Conservation (phyloP, 2,329 filamentous ascomycete genomes). For the Incumbomyces delicatus region DNA sequence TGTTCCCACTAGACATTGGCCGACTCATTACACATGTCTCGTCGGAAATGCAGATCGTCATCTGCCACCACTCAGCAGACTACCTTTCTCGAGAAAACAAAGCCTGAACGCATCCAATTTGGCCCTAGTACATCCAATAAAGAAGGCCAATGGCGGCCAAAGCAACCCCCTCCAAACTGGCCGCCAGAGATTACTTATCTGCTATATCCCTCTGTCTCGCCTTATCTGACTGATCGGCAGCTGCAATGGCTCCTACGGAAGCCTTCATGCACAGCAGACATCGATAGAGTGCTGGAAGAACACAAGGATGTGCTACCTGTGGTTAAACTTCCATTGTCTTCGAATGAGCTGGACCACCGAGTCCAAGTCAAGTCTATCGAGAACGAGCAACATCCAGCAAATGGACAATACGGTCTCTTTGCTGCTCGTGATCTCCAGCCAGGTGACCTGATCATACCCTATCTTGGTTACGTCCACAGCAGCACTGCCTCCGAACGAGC, state of each 20-base stretch:
- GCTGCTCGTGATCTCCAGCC: slow-evolving; percentile 36
- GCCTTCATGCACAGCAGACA: neutral
- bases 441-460: slow-evolving; percentile 39
- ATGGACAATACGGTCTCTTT: slow-evolving; percentile 40
- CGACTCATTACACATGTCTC: no score
- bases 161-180: neutral
- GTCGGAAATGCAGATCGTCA: no score
- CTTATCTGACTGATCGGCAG: slow-evolving; percentile 7
- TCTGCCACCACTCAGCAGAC: no score
- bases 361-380: slow-evolving; percentile 35
- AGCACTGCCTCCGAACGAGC: slow-evolving; percentile 24
- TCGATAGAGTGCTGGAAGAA: no score
- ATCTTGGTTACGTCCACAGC: slow-evolving; percentile 41
- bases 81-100: no score
- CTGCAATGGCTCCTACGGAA: neutral
- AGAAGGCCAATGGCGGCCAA: neutral
- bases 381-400: slow-evolving; percentile 36
- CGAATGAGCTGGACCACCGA: neutral
- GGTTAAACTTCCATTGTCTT: neutral
- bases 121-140: no score
- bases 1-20: no score
- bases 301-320: neutral
- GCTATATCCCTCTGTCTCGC: neutral
- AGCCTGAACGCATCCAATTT: no score
- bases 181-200: neutral